Percentiles rank a stretch among this genome's conserved stretches.
phyloP scores from a whole-genome alignment of 1,139 yeast species.

The Pichia sp. region DNA sequence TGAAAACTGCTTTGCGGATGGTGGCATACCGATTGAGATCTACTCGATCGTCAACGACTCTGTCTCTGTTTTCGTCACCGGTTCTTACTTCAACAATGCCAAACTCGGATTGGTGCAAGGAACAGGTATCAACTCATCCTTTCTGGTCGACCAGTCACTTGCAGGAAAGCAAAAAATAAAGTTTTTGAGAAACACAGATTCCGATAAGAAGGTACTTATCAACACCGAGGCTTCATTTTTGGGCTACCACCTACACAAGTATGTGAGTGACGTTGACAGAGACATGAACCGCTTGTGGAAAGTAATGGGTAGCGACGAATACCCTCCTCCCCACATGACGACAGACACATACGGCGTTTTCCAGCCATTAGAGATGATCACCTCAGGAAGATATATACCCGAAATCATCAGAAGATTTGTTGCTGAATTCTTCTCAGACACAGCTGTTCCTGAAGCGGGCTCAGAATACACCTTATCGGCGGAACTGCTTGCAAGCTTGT shows the following conservation, averaged over 20 bases:
- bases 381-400: slow-evolving; percentile 54
- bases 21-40: slow-evolving; percentile 21
- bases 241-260: slow-evolving; percentile 22
- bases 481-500: slow-evolving; percentile 7
- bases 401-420: slow-evolving; percentile 46
- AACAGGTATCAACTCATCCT: slow-evolving; percentile 34
- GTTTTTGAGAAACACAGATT: slow-evolving; percentile 26
- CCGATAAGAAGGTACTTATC: slow-evolving; percentile 23
- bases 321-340: slow-evolving; percentile 15
- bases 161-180: background rate
- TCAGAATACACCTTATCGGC: slow-evolving; percentile 10
- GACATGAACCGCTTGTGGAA: slow-evolving; percentile 16
- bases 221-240: slow-evolving; percentile 34
- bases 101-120: slow-evolving; percentile 33
- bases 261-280: slow-evolving; percentile 7
- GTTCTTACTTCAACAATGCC: slow-evolving; percentile 26
- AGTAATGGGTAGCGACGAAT: slow-evolving; percentile 1
- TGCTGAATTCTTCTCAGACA: slow-evolving; percentile 14
- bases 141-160: slow-evolving; percentile 14
- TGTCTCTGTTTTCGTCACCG: slow-evolving; percentile 31
- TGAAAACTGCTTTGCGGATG: slow-evolving; percentile 31
- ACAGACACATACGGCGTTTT: slow-evolving; percentile 33
- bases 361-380: slow-evolving; percentile 53
- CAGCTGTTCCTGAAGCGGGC: slow-evolving; percentile 13
- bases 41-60: slow-evolving; percentile 33